phyloP scores from a whole-genome alignment of 1,139 yeast genomes.

The Blastobotrys proliferans region DNA sequence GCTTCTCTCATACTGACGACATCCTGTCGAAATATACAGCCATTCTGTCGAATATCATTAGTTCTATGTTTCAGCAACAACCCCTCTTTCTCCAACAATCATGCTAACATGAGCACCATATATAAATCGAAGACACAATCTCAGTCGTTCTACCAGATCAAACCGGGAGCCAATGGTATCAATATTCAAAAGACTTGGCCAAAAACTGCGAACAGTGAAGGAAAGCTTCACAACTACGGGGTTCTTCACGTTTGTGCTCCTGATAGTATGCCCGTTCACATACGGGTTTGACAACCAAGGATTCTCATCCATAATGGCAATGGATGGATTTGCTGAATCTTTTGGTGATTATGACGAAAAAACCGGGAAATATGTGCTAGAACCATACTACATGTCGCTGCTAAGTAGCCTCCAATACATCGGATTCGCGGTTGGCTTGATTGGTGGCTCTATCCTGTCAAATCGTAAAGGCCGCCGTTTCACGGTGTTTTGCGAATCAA shows the following conservation, averaged over 20 bases:
- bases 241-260: background rate
- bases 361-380: background rate
- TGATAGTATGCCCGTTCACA: slow-evolving; percentile 1
- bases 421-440: background rate
- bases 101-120: too few relatives aligned
- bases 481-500: background rate
- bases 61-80: too few relatives aligned
- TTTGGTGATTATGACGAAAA: background rate
- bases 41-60: too few relatives aligned
- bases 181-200: too few relatives aligned
- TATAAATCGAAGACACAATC: too few relatives aligned
- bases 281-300: slow-evolving; percentile 2
- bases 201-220: background rate
- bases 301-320: background rate
- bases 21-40: too few relatives aligned
- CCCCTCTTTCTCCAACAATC: too few relatives aligned
- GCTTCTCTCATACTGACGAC: too few relatives aligned
- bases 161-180: too few relatives aligned
- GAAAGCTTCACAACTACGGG: background rate
- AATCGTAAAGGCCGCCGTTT: background rate
- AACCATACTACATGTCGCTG: background rate
- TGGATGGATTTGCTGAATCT: background rate
- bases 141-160: too few relatives aligned
- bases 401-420: slow-evolving; percentile 1
- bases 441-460: background rate